Conservation (phyloP, 768 basidiomycete genomes). For the Boletus pseudopeckii region DNA sequence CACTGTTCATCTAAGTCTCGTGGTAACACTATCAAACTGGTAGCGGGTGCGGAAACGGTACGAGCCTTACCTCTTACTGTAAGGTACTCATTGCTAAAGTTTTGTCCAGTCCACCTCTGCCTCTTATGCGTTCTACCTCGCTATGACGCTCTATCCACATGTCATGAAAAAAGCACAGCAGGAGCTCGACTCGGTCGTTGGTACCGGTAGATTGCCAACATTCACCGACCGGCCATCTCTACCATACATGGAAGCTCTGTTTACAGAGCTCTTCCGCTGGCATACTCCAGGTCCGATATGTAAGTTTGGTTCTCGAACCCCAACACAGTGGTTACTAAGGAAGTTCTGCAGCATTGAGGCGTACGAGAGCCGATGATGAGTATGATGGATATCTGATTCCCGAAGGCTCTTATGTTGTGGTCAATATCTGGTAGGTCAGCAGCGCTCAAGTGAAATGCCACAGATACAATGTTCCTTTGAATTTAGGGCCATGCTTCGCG, state of each 20-base stretch:
- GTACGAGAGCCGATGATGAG: conserved; percentile 7
- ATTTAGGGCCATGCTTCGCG: conserved; percentile 15
- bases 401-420: conserved; percentile 12
- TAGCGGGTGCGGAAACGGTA: conserved; percentile 23
- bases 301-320: no score
- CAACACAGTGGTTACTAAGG: no score
- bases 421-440: conserved; percentile 14
- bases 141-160: conserved; percentile 28
- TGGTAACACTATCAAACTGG: no score
- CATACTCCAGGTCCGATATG: neutral
- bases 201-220: conserved; percentile 18
- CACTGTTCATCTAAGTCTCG: no score
- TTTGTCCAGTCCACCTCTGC: conserved; percentile 9
- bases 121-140: conserved; percentile 19
- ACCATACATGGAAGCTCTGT: conserved; percentile 27
- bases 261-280: conserved; percentile 26
- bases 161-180: conserved; percentile 26
- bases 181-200: conserved; percentile 28
- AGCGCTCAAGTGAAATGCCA: no score
- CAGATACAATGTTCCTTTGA: no score
- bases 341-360: no score
- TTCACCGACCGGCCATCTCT: conserved; percentile 24
- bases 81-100: conserved; percentile 13
- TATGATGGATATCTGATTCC: conserved; percentile 25
- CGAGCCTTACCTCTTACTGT: no score